Evolutionary conservation across 176 grass and related monocot species (phyloP), one percentile per base, ranked within the genome.

Genomic region (Lolium perenne): DNA sequence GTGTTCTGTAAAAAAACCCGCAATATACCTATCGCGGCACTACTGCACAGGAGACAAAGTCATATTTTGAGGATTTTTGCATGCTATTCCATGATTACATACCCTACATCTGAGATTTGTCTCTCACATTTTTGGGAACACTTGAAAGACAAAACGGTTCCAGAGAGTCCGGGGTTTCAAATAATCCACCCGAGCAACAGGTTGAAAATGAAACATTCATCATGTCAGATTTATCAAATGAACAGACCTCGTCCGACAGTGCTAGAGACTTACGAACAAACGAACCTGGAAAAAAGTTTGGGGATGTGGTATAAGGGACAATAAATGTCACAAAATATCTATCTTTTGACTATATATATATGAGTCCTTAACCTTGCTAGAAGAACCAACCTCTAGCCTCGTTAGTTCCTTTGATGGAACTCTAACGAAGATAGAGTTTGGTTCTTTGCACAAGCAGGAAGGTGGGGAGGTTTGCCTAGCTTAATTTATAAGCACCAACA

Each of bases 351-450:
- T 35, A 35, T 35, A n/a, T 45, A 66, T 8, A 16, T 66, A 78
- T 4, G 3, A 45, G 3, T 49, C 75, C 63, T 23, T 21, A 76
- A 68, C 7, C 23, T 87, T 74, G 47, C 38, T 76, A 49, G 22
- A 66, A 80, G 85, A 87, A 80, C 85, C 67, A 90, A 67, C 84
- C 75, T 58, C 80, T 66, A 67, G 38, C 32, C 80, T 83, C 57
- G 67, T 90, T 83, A 87, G 74, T 83, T 65, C 80, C 57, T 83
- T 14, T 58, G 20, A 90, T 5, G n/a, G 67, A 48, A 32, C 80
- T 59, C 84, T 74, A 83, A 83, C 67, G 38, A 83, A 76, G 84
- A 67, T 57, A 67, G 80, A 2, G 56, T 67, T 26, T 87, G 56
- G 48, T 84, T 80, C 80, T 74, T 58, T 66, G 48, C 58, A 74